Conservation (phyloP, 495 filamentous ascomycete genomes). For the Aspergillus taichungensis region DNA sequence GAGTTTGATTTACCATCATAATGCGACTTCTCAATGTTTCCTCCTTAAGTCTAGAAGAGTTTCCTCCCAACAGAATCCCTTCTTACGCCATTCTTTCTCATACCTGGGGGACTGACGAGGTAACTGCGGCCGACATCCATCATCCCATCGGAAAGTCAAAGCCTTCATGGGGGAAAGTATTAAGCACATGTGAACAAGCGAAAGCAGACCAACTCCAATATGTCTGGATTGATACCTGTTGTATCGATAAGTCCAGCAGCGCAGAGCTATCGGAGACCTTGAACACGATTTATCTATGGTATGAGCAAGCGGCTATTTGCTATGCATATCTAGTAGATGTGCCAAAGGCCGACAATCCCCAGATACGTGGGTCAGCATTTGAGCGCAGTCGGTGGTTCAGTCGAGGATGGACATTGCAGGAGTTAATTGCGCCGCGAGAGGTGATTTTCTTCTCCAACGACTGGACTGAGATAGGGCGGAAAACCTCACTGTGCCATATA, state of each 20-base stretch:
- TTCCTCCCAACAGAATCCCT: conserved; percentile 13
- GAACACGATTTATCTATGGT: conserved; percentile 33
- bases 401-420: conserved; percentile 6
- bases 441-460: conserved; percentile 2
- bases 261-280: conserved; percentile 31
- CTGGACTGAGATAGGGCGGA: conserved; percentile 1
- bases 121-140: conserved; percentile 9
- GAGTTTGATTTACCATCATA: too few relatives aligned
- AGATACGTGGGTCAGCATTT: background rate
- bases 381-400: background rate
- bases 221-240: conserved; percentile 37
- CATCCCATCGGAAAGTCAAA: background rate
- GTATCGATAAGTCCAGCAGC: conserved; percentile 25
- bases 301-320: conserved; percentile 1
- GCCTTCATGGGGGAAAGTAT: background rate
- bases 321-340: conserved; percentile 3
- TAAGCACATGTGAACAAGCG: background rate
- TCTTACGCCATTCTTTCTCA: conserved; percentile 30
- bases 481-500: background rate
- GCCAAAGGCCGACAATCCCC: background rate
- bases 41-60: conserved; percentile 19
- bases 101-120: conserved; percentile 24
- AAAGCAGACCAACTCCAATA: background rate
- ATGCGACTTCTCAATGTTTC: conserved; percentile 26
- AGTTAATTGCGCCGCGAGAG: conserved; percentile 1